A percentile compares a stretch with the other conserved stretches of the same genome.
Conservation (phyloP, 148 eudicot genomes). For the Cornus suecica region DNA sequence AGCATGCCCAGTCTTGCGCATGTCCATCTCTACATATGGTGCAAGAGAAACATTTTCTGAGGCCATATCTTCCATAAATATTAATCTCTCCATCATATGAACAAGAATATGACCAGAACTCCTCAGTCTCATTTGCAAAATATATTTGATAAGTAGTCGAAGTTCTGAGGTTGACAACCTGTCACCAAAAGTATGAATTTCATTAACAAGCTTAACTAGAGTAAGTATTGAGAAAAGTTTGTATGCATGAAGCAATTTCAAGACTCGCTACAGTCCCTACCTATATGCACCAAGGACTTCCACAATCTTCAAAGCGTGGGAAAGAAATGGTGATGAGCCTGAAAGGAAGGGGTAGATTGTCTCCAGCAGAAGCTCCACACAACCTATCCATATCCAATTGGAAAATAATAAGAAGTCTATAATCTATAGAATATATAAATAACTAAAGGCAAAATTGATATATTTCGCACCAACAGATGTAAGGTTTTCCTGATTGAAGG, state of each 20-base stretch:
- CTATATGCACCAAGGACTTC: constrained; percentile 96
- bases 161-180: constrained; percentile 90
- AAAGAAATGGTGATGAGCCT: constrained; percentile 74
- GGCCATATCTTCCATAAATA: constrained; percentile 72
- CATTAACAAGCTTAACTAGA: constrained; percentile 8
- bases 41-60: constrained; percentile 77
- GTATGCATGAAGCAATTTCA: not conserved
- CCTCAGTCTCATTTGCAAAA: constrained; percentile 73
- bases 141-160: constrained; percentile 70
- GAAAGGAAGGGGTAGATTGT: constrained; percentile 79
- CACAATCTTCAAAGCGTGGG: constrained; percentile 77
- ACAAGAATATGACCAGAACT: constrained; percentile 69
- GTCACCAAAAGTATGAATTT: constrained; percentile 20
- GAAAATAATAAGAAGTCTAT: constrained; percentile 12
- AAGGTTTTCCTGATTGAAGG: constrained; percentile 92
- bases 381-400: constrained; percentile 50
- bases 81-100: constrained; percentile 88
- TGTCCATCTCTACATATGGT: constrained; percentile 95
- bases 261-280: constrained; percentile 29
- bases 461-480: constrained; percentile 77
- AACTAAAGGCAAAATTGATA: constrained; percentile 7
- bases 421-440: not conserved
- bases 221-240: constrained; percentile 2
- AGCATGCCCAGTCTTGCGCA: constrained; percentile 93
- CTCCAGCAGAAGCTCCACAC: constrained; percentile 95